These are phyloP conservation scores for Chlorella vulgaris DNA, from an alignment of 139 green algal genomes.

Conservation along the genomic window DNA sequence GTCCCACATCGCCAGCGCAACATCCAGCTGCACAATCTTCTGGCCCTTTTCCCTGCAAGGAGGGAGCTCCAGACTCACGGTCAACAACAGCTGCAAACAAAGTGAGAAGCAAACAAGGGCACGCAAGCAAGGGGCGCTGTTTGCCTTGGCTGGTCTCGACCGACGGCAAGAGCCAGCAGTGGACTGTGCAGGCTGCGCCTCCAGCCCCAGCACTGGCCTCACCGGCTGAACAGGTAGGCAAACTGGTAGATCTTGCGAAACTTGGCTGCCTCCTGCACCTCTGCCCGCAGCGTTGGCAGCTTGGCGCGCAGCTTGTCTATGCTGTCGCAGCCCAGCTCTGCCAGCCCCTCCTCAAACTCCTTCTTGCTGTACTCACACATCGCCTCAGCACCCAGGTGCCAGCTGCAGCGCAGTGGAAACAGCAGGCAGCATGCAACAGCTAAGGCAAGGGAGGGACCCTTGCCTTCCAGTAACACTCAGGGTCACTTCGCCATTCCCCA, in stretches of 20 bases:
- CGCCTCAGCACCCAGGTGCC: constrained; percentile 29
- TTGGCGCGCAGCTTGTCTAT: constrained; percentile 72
- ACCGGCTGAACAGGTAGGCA: constrained; percentile 76
- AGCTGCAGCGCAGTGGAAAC: not conserved
- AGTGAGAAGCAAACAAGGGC: no score
- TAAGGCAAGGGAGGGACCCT: no score
- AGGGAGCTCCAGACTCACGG: not conserved
- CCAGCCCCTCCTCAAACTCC: constrained; percentile 79
- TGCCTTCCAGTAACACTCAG: no score
- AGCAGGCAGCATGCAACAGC: not conserved
- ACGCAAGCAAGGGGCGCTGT: no score
- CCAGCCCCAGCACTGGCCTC: not conserved
- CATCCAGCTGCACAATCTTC: constrained; percentile 93
- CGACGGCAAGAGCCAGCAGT: no score
- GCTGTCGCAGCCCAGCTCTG: constrained; percentile 64
- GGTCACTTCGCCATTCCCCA: no score
- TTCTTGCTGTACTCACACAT: constrained; percentile 90
- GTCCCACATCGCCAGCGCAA: constrained; percentile 93
- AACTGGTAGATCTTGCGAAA: constrained; percentile 85
- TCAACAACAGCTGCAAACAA: not conserved
- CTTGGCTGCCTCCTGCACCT: constrained; percentile 54
- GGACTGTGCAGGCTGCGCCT: not conserved
- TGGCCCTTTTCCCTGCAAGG: constrained; percentile 83
- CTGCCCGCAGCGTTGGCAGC: constrained; percentile 69
- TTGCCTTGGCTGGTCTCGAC: no score